Evolutionary conservation across 106 monocot species (phyloP), one percentile per base, ranked within the genome.

Genomic region (Agapanthus africanus): DNA sequence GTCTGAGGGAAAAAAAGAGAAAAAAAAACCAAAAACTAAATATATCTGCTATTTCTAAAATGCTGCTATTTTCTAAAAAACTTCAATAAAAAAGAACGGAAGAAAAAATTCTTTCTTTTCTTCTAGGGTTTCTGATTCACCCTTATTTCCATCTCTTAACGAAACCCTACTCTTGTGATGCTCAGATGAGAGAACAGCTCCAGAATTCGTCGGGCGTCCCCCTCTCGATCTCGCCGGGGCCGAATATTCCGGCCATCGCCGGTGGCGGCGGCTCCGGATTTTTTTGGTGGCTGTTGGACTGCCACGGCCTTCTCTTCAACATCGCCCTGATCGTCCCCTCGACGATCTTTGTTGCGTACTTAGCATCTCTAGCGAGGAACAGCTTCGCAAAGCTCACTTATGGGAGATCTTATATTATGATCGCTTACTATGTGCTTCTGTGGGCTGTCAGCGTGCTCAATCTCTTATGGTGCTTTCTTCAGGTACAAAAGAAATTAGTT

Each of bases 371-470:
- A 63, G 82, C 82, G 30, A 72, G 89, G 57, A 74, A 27, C 74
- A 89, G 82, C 82, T 79, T 74, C 28, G 35, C 79, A 0, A 85
- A 77, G 74, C 77, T 89, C 54, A 79, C 57, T n/a, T 77, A 85
- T 80, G 89, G 82, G 40, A 49, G 85, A 30, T 89, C 85, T 4
- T 73, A 76, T 35, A 75, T 89, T 33, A 85, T 85, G 79, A 80
- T 85, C 25, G 74, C 77, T 8, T 85, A 85, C 38, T 85, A 89
- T 54, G 77, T 51, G 0, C 75, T 89, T 40, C 65, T 89, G 3
- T 89, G 89, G 85, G 35, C 76, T 51, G 82, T 85, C 40, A 72
- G 74, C 68, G 21, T 82, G 25, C 79, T 88, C 69, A 88, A 88
- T 70, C 81, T 82, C 63, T 38, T 78, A 3, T 89, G 85, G 89